phyloP scores from a whole-genome alignment of 371 early-diverging fungal genomes.

The Mucor mucedo region DNA sequence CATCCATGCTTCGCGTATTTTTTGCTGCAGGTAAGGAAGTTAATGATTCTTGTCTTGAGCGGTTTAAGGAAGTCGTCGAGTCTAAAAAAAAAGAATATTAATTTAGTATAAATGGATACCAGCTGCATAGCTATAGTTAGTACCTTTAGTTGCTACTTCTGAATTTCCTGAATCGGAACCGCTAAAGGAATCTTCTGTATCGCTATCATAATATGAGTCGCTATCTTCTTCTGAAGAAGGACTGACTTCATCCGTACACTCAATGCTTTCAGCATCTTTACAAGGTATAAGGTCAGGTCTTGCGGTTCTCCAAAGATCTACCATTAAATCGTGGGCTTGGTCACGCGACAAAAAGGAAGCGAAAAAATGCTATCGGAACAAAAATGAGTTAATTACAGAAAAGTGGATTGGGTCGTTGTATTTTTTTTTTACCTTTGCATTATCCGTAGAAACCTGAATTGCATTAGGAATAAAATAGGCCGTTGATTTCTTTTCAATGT shows the following conservation, averaged over 20 bases:
- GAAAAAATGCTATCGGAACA: conserved; percentile 67
- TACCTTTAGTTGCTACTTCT: neutral
- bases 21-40: conserved; percentile 11
- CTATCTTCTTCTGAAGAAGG: conserved; percentile 13
- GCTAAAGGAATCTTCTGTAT: conserved; percentile 16
- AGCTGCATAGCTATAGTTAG: neutral
- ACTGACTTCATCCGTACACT: conserved; percentile 12
- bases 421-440: conserved; percentile 64
- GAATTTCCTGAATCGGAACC: neutral
- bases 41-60: conserved; percentile 10
- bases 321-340: conserved; percentile 71
- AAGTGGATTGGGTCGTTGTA: neutral
- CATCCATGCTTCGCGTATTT: neutral
- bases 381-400: neutral
- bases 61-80: neutral
- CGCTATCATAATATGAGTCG: conserved; percentile 11
- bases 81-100: neutral
- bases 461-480: conserved; percentile 89
- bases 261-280: neutral
- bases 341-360: conserved; percentile 86
- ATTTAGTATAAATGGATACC: neutral
- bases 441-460: conserved; percentile 75
- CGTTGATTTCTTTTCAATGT: conserved; percentile 80
- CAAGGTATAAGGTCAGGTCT: conserved; percentile 2
- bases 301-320: conserved; percentile 62